phyloP scores from a whole-genome alignment of 2,329 filamentous ascomycete species.

The Fusarium nurragi region DNA sequence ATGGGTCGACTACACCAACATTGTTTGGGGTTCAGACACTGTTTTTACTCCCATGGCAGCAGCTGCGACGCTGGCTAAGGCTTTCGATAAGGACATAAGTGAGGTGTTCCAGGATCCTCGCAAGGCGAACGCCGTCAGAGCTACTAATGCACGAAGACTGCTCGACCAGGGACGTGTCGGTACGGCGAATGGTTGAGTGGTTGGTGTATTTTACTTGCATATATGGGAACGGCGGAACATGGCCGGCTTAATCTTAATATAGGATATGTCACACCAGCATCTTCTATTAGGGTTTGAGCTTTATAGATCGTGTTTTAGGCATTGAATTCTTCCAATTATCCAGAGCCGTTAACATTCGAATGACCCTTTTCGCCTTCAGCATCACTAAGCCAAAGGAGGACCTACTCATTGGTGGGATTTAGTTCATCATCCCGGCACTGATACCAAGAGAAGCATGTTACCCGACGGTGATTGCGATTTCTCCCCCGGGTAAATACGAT shows the following conservation, averaged over 20 bases:
- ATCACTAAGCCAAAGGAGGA: not conserved
- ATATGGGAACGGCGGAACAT: not conserved
- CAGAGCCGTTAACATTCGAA: not conserved
- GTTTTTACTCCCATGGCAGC: conserved; percentile 11
- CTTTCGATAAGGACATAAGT: conserved; percentile 15
- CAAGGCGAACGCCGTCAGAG: conserved; percentile 10
- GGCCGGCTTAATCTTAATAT: not conserved
- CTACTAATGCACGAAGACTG: conserved; percentile 2
- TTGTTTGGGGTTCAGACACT: conserved; percentile 20
- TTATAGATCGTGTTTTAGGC: not conserved
- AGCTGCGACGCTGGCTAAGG: conserved; percentile 11
- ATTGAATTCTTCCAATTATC: not conserved
- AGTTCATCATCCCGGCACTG: not conserved
- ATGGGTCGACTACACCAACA: conserved; percentile 17
- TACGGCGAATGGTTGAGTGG: too few relatives aligned
- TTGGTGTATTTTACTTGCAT: not conserved
- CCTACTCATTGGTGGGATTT: conserved; percentile 7
- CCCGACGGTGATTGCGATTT: not conserved
- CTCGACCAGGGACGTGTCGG: not conserved
- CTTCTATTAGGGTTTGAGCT: not conserved
- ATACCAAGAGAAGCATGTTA: not conserved
- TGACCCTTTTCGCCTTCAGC: not conserved
- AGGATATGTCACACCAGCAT: too few relatives aligned
- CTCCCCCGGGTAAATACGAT: conserved; percentile 1
- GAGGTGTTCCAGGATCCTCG: not conserved